phyloP scores from a whole-genome alignment of 2,329 filamentous ascomycete species.

The Scopulariopsis brevicaulis region DNA sequence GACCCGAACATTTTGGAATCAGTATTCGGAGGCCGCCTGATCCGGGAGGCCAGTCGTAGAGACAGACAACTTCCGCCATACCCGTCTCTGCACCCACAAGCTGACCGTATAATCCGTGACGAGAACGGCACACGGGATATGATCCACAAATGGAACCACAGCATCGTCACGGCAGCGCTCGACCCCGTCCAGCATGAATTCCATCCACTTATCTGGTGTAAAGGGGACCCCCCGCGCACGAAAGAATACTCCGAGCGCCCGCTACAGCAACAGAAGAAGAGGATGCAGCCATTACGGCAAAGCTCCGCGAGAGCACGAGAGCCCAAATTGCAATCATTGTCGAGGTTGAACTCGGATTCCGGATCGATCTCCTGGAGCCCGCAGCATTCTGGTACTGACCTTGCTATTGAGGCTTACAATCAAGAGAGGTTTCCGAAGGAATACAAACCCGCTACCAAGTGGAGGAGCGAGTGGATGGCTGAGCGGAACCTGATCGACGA shows the following conservation, averaged over 20 bases:
- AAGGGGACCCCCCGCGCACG: background rate
- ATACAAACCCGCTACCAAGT: constrained; percentile 8
- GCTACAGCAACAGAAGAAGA: background rate
- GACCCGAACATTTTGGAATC: background rate
- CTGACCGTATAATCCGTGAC: background rate
- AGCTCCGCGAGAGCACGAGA: background rate
- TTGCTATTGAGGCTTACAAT: background rate
- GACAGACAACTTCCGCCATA: background rate
- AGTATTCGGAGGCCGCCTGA: background rate
- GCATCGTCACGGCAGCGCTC: constrained; percentile 8
- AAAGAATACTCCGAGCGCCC: background rate
- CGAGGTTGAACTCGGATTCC: background rate
- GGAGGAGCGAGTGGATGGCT: constrained; percentile 6
- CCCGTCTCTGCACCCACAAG: background rate
- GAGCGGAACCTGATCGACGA: constrained; percentile 4
- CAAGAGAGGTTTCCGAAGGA: constrained; percentile 9
- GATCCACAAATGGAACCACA: constrained; percentile 6
- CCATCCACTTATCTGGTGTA: constrained; percentile 7
- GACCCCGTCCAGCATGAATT: constrained; percentile 5
- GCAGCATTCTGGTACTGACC: background rate
- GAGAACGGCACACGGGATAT: constrained; percentile 5
- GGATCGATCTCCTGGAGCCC: background rate
- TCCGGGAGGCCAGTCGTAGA: background rate
- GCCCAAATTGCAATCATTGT: background rate
- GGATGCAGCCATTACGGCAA: background rate